Percentiles rank a stretch among this genome's conserved stretches.
Conservation (phyloP, 164 flowering plant genomes). For the Umbellularia californica region DNA sequence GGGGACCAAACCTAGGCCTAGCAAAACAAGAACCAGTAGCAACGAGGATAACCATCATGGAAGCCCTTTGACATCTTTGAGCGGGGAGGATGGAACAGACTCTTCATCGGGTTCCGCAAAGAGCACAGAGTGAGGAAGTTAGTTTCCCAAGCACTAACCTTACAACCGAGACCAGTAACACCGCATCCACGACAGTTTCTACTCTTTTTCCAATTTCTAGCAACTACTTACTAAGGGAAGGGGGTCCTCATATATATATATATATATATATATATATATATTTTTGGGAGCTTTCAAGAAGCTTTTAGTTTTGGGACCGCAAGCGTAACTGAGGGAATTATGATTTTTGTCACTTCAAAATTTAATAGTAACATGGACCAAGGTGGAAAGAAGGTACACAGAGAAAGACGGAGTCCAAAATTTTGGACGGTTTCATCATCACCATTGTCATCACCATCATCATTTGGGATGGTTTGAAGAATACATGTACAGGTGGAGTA, state of each 20-base stretch:
- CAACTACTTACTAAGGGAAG: background rate
- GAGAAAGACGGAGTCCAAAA: background rate
- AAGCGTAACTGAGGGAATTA: background rate
- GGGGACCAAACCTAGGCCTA: conserved; percentile 59
- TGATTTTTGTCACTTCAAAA: background rate
- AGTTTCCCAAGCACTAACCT: conserved; percentile 29
- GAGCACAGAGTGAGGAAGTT: conserved; percentile 36
- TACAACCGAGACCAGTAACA: conserved; percentile 12
- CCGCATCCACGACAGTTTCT: background rate
- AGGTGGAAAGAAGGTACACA: background rate
- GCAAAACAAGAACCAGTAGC: conserved; percentile 34
- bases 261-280: no score
- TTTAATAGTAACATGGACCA: background rate
- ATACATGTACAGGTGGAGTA: background rate
- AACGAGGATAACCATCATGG: conserved; percentile 51
- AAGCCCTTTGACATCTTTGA: conserved; percentile 33
- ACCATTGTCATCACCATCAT: background rate
- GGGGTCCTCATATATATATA: background rate
- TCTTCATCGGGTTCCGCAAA: conserved; percentile 45
- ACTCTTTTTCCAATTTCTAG: background rate
- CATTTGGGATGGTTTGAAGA: background rate
- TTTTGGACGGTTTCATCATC: no score
- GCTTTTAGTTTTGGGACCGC: background rate
- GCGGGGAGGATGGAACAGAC: conserved; percentile 46
- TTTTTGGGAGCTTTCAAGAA: background rate